These are phyloP conservation scores for Vitis labrusca DNA, from an alignment of 164 flowering plant species.

Conservation along the genomic window DNA sequence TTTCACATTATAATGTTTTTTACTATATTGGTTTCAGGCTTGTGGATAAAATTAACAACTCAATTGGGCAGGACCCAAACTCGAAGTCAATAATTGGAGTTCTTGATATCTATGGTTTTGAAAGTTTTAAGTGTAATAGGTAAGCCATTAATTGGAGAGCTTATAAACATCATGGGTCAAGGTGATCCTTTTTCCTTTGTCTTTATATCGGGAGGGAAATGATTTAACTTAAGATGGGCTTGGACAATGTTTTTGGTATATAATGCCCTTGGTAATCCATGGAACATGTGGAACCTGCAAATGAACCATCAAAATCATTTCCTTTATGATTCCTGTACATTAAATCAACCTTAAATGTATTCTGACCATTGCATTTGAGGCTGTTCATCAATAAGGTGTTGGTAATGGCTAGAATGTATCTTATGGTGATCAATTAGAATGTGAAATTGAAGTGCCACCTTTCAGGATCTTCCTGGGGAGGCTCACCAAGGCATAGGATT, in stretches of 20 bases:
- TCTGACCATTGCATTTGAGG: neutral
- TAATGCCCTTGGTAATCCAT: slow-evolving; percentile 2
- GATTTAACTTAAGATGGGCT: neutral
- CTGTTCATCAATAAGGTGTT: neutral
- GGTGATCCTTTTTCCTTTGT: neutral
- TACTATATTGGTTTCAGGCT: slow-evolving; percentile 9
- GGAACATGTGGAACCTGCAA: neutral
- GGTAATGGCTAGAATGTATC: neutral
- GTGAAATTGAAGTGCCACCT: neutral
- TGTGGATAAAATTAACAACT: slow-evolving; percentile 16
- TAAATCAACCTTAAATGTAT: neutral
- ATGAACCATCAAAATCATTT: neutral
- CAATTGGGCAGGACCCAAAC: slow-evolving; percentile 18
- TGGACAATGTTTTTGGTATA: neutral
- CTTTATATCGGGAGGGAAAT: neutral
- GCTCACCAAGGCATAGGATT: neutral
- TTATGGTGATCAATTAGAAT: neutral
- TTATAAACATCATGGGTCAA: neutral
- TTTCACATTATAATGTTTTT: neutral
- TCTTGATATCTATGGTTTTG: slow-evolving; percentile 31
- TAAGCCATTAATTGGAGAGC: neutral
- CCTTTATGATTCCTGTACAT: neutral
- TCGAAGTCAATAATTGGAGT: slow-evolving; percentile 24
- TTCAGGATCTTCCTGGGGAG: neutral
- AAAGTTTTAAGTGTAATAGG: slow-evolving; percentile 17